Percentiles rank a stretch among this genome's conserved stretches.
phyloP scores from a whole-genome alignment of 2,329 filamentous ascomycete species.

The Xylariaceae sp. region DNA sequence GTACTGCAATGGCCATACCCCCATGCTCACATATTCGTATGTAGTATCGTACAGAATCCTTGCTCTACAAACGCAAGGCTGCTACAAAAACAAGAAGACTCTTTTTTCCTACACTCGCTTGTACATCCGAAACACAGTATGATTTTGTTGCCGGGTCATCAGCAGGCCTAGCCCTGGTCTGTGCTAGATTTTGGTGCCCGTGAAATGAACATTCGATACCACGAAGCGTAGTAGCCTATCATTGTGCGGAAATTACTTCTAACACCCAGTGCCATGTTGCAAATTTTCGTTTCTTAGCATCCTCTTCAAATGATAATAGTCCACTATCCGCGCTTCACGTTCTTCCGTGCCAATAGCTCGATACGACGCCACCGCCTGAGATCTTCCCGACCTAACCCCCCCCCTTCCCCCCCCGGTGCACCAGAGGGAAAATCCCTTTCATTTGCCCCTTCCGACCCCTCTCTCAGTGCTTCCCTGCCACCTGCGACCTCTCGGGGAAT shows the following conservation, averaged over 20 bases:
- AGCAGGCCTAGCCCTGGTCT: slow-evolving; percentile 23
- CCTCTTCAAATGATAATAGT: slow-evolving; percentile 24
- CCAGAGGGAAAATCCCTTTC: too few species aligned
- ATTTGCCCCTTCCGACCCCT: too few species aligned
- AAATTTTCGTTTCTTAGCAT: too few species aligned
- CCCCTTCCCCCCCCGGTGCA: too few species aligned
- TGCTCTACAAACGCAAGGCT: background rate
- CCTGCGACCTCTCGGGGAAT: too few species aligned
- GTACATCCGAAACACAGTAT: slow-evolving; percentile 3
- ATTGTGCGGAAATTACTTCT: too few species aligned
- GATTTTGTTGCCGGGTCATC: slow-evolving; percentile 22
- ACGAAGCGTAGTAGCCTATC: too few species aligned
- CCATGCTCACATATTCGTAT: too few species aligned
- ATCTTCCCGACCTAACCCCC: background rate
- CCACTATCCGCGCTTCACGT: background rate
- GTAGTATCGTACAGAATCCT: too few species aligned
- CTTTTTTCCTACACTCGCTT: background rate
- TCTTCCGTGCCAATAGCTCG: slow-evolving; percentile 9
- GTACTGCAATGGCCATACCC: too few species aligned
- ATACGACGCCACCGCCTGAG: slow-evolving; percentile 1
- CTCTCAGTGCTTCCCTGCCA: too few species aligned
- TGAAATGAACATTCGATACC: slow-evolving; percentile 23
- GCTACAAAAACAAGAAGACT: background rate
- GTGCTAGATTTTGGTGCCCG: slow-evolving; percentile 21
- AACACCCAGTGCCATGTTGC: too few species aligned